Base-by-base conservation (phyloP, 2,329 filamentous ascomycete genomes). In the Juglanconis sp. region DNA sequence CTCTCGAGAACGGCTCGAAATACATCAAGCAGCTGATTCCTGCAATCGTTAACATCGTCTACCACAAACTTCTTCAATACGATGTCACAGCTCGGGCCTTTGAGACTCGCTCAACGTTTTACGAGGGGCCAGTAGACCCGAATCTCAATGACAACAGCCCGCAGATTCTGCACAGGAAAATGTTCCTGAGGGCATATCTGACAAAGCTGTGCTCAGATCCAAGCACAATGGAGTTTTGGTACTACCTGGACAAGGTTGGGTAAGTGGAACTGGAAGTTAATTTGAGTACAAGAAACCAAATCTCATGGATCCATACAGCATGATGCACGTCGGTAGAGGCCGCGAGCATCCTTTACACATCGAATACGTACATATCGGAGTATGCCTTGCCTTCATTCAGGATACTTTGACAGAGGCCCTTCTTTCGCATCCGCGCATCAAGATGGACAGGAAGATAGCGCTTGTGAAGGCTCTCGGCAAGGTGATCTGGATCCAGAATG, bases 401-500 rank as follows among this genome's bases (percentile, higher is more conserved):
- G 90, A 94, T 68, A 83, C 91, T 24, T 81, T 94, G 66, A 88
- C 84, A 31, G 90, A 92, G 70, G 90, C 90, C 15, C 86, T 94
- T 55, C 81, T 94, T 53, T 87, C 83, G 3, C 83, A 92, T 68
- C 89, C 89, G 1, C 82, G 83, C 3, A 78, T 95, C 42, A 79
- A 82, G 42, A 79, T 90, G 67, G 78, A 81, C 60, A 83, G 83
- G 73, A 93, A 93, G 76, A 87, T 89, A 17, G 87, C 84, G 30
- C 81, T 94, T 4, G 81, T 93, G 51, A 90, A 88, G 70, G 90
- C 91, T 1, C 78, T 94, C 30, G 86, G 86, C 64, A 94, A 95
- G 72, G 87, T 94, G 32, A 87, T 94, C 65, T 94, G 90, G 90
- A 92, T 94, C 66, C 91, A 94, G 74, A 94, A 94, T 70, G 90